These are phyloP conservation scores for Neopestalotiopsis rosae DNA, from an alignment of 2,329 filamentous ascomycete species.

Conservation along the genomic window DNA sequence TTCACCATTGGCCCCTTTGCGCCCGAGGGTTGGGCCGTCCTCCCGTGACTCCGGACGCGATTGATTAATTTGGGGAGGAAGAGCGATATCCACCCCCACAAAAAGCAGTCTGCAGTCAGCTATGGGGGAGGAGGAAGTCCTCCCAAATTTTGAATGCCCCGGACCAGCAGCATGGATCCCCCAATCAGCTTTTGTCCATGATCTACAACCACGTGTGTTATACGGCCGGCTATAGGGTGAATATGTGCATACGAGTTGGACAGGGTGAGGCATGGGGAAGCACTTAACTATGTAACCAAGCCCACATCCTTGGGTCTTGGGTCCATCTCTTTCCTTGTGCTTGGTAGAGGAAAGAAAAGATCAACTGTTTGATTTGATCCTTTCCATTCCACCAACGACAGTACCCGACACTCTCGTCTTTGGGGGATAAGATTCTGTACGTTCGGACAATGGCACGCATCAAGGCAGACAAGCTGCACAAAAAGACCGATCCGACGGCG, in stretches of 20 bases:
- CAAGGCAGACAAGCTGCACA: background rate
- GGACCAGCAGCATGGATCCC: background rate
- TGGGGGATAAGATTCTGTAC: too few species aligned
- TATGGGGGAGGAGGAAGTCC: background rate
- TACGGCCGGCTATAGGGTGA: background rate
- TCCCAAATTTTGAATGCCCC: background rate
- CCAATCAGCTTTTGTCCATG: background rate
- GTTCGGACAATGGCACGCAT: background rate
- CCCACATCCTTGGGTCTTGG: background rate
- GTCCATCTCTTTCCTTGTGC: background rate
- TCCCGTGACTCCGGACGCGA: constrained; percentile 1
- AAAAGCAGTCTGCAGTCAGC: too few species aligned
- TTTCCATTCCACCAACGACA: background rate
- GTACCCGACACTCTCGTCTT: too few species aligned
- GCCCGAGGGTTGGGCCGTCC: background rate
- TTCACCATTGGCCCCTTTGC: background rate
- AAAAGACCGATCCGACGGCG: background rate
- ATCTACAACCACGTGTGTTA: background rate
- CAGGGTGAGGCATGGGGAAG: background rate
- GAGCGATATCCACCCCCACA: background rate
- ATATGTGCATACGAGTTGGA: background rate
- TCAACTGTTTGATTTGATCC: background rate
- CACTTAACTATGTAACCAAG: background rate
- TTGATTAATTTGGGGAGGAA: background rate
- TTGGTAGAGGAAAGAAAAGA: background rate